Evolutionary conservation across 306 rosid species (phyloP).

Genomic region (Trichosanthes cucumerina): DNA sequence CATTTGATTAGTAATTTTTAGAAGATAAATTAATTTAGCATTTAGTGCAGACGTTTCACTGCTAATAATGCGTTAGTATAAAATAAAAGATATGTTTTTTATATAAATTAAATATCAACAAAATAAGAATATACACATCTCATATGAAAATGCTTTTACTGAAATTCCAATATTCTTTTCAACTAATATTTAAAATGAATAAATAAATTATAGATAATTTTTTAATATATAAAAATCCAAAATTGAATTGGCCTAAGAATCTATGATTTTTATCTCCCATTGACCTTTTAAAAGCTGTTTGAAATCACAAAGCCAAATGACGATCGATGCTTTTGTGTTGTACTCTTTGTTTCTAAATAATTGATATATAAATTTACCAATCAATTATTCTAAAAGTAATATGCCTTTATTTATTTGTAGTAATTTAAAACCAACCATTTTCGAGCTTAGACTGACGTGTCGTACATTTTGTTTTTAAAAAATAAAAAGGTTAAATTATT

Average conservation of each 20-base stretch:
- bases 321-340: background rate
- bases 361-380: background rate
- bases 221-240: background rate
- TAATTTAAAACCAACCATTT: background rate
- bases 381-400: background rate
- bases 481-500: too few relatives aligned
- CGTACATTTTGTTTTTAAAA: background rate
- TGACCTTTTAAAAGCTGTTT: background rate
- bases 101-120: too few relatives aligned
- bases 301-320: background rate
- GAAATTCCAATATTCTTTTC: background rate
- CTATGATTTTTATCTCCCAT: background rate
- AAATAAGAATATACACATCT: background rate
- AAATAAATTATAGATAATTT: background rate
- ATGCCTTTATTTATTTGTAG: background rate
- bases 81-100: background rate
- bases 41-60: background rate
- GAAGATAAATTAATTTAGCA: background rate
- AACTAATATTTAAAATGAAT: background rate
- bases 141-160: background rate
- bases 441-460: background rate
- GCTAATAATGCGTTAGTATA: background rate
- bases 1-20: background rate
- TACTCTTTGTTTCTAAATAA: background rate
- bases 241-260: background rate